These are phyloP conservation scores for Neofusicoccum cordaticola DNA, from an alignment of 2,329 filamentous ascomycete species.

Conservation along the genomic window DNA sequence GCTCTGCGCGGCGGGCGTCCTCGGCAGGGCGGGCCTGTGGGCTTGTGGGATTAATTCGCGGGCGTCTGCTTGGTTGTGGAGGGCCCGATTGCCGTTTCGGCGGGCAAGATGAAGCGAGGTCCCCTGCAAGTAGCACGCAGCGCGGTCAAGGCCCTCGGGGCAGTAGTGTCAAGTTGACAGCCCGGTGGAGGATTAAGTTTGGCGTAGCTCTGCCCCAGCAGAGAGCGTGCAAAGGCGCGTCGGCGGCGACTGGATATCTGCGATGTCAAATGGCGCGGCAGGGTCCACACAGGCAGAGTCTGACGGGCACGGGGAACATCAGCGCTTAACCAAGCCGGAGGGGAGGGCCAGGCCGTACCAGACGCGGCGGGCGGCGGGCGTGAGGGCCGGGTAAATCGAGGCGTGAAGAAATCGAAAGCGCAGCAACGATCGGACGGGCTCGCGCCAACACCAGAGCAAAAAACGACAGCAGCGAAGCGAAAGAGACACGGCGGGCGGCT, in stretches of 20 bases:
- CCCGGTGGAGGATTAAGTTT: constrained; percentile 14
- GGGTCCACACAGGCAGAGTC: constrained; percentile 33
- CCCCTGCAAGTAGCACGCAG: constrained; percentile 15
- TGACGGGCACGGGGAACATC: constrained; percentile 37
- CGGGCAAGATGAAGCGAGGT: constrained; percentile 17
- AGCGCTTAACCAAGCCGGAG: constrained; percentile 33
- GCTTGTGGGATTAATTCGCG: constrained; percentile 9
- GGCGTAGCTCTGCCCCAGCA: constrained; percentile 11
- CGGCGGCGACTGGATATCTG: constrained; percentile 26
- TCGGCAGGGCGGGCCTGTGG: constrained; percentile 8
- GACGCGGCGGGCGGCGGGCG: constrained; percentile 28
- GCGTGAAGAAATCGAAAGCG: constrained; percentile 16
- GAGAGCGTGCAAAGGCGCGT: constrained; percentile 13
- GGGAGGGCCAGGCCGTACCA: constrained; percentile 38
- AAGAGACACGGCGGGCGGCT: constrained; percentile 31
- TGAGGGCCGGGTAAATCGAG: constrained; percentile 43
- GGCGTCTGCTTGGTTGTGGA: constrained; percentile 10
- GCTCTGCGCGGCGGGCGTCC: constrained; percentile 1
- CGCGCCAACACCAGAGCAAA: constrained; percentile 35
- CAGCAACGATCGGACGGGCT: constrained; percentile 31
- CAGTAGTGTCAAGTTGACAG: constrained; percentile 18
- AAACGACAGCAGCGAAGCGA: constrained; percentile 29
- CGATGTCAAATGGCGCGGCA: constrained; percentile 23
- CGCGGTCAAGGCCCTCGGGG: constrained; percentile 11
- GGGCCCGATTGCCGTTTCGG: constrained; percentile 9